These are phyloP conservation scores for Cystobasidiopsis lactophilus DNA, from an alignment of 768 basidiomycete genomes.

Conservation along the genomic window DNA sequence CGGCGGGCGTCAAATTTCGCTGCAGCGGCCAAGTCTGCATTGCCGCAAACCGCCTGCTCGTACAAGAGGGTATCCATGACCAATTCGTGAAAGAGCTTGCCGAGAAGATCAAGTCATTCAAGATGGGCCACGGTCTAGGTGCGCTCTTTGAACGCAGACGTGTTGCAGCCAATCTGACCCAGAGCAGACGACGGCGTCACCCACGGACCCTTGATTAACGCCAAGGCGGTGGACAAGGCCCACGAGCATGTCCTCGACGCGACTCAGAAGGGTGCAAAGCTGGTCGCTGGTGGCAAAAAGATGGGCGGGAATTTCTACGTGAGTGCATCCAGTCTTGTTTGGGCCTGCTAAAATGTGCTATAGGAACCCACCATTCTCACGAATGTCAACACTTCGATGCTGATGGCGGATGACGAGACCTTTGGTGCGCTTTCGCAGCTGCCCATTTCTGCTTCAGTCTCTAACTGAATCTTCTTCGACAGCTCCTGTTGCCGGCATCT, in stretches of 20 bases:
- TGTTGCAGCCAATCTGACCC: not conserved
- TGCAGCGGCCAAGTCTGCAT: slow-evolving; percentile 47
- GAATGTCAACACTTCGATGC: slow-evolving; percentile 49
- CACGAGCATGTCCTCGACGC: slow-evolving; percentile 71
- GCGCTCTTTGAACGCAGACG: slow-evolving; percentile 9
- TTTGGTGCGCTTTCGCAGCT: no score
- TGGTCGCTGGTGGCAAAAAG: slow-evolving; percentile 70
- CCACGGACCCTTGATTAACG: slow-evolving; percentile 85
- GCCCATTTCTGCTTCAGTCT: no score
- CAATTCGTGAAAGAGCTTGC: slow-evolving; percentile 78
- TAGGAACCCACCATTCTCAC: slow-evolving; percentile 71
- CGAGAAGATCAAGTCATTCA: slow-evolving; percentile 32
- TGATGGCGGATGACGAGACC: slow-evolving; percentile 61
- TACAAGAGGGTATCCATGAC: slow-evolving; percentile 64
- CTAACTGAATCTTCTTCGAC: no score
- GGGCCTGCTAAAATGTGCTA: no score
- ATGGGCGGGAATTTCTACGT: no score
- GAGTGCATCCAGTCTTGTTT: no score
- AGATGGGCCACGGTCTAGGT: slow-evolving; percentile 70
- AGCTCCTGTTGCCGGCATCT: slow-evolving; percentile 59
- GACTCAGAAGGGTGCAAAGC: slow-evolving; percentile 55
- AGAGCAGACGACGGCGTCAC: slow-evolving; percentile 28
- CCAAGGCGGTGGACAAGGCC: slow-evolving; percentile 64
- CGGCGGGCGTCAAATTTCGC: slow-evolving; percentile 24
- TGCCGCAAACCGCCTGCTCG: slow-evolving; percentile 67